Evolutionary conservation across 1,284 basidiomycete genomes (phyloP).

Genomic region (Leccinum fuscescens): DNA sequence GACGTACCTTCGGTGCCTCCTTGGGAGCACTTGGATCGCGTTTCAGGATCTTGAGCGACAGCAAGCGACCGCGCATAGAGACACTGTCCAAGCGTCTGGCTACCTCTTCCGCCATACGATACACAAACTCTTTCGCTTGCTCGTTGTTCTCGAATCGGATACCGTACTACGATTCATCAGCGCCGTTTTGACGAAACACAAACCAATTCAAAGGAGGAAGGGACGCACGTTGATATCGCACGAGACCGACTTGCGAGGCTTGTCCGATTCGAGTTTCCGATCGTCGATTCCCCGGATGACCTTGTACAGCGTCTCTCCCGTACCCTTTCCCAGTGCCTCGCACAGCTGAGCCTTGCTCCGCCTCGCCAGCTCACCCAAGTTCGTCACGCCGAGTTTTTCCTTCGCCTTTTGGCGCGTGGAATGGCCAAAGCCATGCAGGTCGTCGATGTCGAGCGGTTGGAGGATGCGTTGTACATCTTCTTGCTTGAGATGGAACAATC

Average conservation of each 20-base stretch:
- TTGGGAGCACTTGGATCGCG: constrained; percentile 83
- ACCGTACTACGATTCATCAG: constrained; percentile 66
- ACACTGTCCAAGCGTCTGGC: constrained; percentile 65
- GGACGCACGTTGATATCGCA: constrained; percentile 85
- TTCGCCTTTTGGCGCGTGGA: constrained; percentile 70
- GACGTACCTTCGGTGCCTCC: constrained; percentile 84
- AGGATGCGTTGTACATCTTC: constrained; percentile 61
- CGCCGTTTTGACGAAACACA: not conserved
- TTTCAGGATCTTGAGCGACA: constrained; percentile 89
- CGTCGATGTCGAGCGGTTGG: constrained; percentile 76
- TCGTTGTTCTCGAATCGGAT: constrained; percentile 86
- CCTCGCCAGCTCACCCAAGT: constrained; percentile 64
- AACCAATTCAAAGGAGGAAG: not conserved
- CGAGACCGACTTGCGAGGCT: constrained; percentile 82
- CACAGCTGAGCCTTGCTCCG: constrained; percentile 66
- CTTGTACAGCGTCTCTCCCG: constrained; percentile 82
- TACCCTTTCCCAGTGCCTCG: constrained; percentile 77
- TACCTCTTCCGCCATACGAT: constrained; percentile 77
- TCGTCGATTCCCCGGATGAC: constrained; percentile 84
- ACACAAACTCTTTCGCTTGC: constrained; percentile 78
- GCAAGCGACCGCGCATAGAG: constrained; percentile 64
- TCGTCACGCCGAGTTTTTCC: constrained; percentile 74
- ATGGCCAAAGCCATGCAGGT: constrained; percentile 87
- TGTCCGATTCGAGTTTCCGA: constrained; percentile 76
- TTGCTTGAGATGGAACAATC: constrained; percentile 70